These are phyloP conservation scores for Metschnikowia reukaufii DNA, from an alignment of 805 yeast species.

Conservation along the genomic window DNA sequence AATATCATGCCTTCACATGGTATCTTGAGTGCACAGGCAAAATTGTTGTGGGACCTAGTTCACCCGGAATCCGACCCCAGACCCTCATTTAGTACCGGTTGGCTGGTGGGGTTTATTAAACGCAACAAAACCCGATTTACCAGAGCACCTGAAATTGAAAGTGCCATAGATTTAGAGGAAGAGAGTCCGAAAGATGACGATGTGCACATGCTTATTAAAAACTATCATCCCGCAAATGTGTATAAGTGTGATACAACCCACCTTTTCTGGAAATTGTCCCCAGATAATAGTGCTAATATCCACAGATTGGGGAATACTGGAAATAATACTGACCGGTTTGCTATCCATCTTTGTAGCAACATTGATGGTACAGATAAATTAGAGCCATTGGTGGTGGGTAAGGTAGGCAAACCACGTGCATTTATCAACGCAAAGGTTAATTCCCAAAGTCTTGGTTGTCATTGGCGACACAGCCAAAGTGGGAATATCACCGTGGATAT, in stretches of 20 bases:
- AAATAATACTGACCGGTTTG: background rate
- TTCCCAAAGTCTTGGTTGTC: background rate
- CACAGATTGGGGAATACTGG: background rate
- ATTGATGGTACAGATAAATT: conserved; percentile 1
- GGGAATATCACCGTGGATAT: background rate
- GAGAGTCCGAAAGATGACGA: too few relatives aligned
- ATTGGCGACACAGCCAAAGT: background rate
- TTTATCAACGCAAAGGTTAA: background rate
- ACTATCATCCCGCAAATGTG: background rate
- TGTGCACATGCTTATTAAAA: background rate
- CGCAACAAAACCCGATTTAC: background rate
- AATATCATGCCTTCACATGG: background rate
- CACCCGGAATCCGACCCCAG: background rate
- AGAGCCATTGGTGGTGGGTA: background rate
- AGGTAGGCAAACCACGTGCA: background rate
- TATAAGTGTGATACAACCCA: background rate
- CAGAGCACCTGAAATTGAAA: too few relatives aligned
- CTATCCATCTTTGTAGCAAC: conserved; percentile 1
- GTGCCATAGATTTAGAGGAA: too few relatives aligned
- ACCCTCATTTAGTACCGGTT: background rate
- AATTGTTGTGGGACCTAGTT: background rate
- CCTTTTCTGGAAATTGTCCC: background rate
- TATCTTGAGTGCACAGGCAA: background rate
- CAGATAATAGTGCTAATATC: background rate
- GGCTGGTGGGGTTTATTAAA: background rate